Evolutionary conservation across 2,329 filamentous ascomycete species (phyloP).

Genomic region (Parastagonospora nodorum): DNA sequence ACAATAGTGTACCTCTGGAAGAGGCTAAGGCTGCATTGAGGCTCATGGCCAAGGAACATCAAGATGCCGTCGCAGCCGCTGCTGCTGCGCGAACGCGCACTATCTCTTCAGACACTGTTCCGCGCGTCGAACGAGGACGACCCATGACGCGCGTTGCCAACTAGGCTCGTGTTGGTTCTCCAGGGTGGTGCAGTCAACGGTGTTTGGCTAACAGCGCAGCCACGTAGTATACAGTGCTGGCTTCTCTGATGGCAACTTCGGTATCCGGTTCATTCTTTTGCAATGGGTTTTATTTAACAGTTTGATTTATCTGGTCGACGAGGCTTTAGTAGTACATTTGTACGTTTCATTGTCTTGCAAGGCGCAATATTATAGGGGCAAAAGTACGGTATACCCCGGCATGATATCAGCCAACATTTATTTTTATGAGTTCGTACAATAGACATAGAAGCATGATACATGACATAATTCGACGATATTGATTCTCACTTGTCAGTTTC

Average conservation of each 20-base stretch:
- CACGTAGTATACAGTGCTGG: too few relatives aligned
- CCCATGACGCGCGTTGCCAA: slow-evolving; percentile 16
- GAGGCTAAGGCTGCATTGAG: slow-evolving; percentile 34
- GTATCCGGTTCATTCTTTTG: too few relatives aligned
- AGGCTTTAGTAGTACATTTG: too few relatives aligned
- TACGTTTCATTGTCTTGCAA: neutral
- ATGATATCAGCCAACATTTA: neutral
- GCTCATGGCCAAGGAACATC: slow-evolving; percentile 34
- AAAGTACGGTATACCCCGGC: slow-evolving; percentile 18
- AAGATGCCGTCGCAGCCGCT: slow-evolving; percentile 25
- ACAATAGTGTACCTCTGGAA: slow-evolving; percentile 35
- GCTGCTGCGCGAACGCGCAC: slow-evolving; percentile 9
- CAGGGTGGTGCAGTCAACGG: neutral
- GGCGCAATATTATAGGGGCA: slow-evolving; percentile 12
- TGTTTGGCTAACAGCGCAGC: neutral
- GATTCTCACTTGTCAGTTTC: too few relatives aligned
- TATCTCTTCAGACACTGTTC: slow-evolving; percentile 14
- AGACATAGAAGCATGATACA: neutral
- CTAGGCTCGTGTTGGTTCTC: slow-evolving; percentile 1
- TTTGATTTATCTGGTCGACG: too few relatives aligned
- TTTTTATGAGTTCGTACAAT: neutral
- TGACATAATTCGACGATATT: neutral
- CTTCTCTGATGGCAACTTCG: neutral
- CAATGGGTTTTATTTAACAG: too few relatives aligned
- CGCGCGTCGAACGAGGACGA: slow-evolving; percentile 26